A percentile compares a stretch with the other conserved stretches of the same genome.
These are phyloP conservation scores for Dalbergia cochinchinensis DNA, from an alignment of 306 rosid genomes.

Conservation along the genomic window DNA sequence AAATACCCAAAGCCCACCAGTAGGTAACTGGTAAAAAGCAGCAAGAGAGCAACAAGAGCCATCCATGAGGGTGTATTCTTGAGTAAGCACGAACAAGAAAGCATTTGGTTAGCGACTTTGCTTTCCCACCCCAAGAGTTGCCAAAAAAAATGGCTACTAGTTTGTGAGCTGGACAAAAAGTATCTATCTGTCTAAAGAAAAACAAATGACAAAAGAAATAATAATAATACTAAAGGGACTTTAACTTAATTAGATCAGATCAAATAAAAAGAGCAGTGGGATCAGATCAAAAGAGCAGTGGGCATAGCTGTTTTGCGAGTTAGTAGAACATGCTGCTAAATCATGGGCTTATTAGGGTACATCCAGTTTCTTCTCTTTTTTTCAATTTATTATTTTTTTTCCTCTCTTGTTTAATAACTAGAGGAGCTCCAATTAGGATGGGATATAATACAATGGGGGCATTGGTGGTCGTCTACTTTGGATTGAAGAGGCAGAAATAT, in stretches of 20 bases:
- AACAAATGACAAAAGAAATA: slow-evolving; percentile 6
- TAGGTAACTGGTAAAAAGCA: slow-evolving; percentile 55
- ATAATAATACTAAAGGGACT: slow-evolving; percentile 7
- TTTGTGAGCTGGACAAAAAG: slow-evolving; percentile 42
- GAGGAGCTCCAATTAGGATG: background rate
- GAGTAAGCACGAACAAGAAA: slow-evolving; percentile 58
- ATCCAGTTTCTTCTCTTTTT: background rate
- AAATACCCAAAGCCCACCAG: slow-evolving; percentile 55
- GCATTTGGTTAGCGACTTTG: slow-evolving; percentile 63
- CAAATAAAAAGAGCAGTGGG: background rate
- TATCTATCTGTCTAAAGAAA: slow-evolving; percentile 19
- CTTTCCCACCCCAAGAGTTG: slow-evolving; percentile 58
- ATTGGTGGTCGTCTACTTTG: background rate
- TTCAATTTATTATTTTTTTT: background rate
- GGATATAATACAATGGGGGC: background rate
- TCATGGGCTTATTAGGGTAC: slow-evolving; percentile 2
- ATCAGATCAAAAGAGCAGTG: slow-evolving; percentile 12
- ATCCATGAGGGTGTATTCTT: slow-evolving; percentile 69
- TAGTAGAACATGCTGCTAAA: background rate
- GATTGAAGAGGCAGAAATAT: slow-evolving; percentile 6
- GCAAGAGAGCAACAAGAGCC: slow-evolving; percentile 51
- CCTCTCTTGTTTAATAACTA: background rate
- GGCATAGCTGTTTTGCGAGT: background rate
- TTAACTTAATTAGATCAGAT: slow-evolving; percentile 24
- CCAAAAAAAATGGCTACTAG: slow-evolving; percentile 46